Evolutionary conservation across 768 basidiomycete species (phyloP), one percentile per base, ranked within the genome.

Genomic region (Tulasnella sp.): DNA sequence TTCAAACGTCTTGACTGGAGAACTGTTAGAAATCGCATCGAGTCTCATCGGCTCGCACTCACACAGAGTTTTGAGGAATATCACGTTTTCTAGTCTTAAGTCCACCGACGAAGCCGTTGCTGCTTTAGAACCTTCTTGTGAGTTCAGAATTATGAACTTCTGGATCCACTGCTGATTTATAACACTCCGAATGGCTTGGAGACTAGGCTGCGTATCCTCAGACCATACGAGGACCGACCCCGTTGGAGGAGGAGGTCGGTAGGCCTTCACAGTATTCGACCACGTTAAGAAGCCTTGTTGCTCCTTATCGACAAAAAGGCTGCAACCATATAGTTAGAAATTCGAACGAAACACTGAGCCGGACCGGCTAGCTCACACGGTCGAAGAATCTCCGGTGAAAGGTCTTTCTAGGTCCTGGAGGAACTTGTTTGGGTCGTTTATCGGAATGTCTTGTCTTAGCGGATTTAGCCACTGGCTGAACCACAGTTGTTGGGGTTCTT

Each of bases 231-330:
- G 82, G 0, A 85, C 81, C 18, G 84, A 82, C 16, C 84, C 79
- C n/a, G 85, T 84, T 6, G 85, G 85, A 7, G 83, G 80, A 2
- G 86, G 83, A 37, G 85, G 82, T 42, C 79, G 82, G 82, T 93
- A 94, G 20, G 87, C 91, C 81, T 91, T 90, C 73, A 94, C 85
- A 46, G 85, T 86, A 79, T 87, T 83, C 32, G 88, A 84, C 94
- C 95, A 96, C 3, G 89, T 84, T 74, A 96, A 83, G 85, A 95
- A 96, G 1, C 95, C 95, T 9, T 91, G 92, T 46, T 86, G 84
- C 29, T 92, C 84, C 82, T 93, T 91, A 84, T 97, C 95, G 26
- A 92, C 85, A 83, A 91, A 93, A 40, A 83, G 80, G 15, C 80
- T 82, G 29, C 9, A 72, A 39, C 44, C 29, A 74, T 84, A 5